These are phyloP conservation scores for Penicillium angulare DNA, from an alignment of 495 filamentous ascomycete species.

Conservation along the genomic window DNA sequence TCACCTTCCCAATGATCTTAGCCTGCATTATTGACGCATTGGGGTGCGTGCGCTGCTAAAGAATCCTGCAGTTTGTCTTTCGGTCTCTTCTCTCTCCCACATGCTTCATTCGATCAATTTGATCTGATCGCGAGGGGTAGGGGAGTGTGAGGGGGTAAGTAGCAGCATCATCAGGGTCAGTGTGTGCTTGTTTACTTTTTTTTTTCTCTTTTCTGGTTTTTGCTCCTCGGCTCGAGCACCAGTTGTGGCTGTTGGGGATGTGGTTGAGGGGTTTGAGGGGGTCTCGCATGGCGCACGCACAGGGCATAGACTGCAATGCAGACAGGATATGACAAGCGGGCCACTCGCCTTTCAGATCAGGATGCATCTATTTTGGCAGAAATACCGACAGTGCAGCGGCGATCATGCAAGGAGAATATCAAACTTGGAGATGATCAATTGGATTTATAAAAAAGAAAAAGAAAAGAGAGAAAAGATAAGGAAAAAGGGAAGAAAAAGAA, in stretches of 20 bases:
- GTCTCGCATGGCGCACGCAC: constrained; percentile 2
- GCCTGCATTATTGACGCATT: constrained; percentile 4
- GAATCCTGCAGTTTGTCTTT: not conserved
- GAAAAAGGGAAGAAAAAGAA: not conserved
- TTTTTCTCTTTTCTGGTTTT: not conserved
- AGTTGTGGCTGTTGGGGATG: constrained; percentile 1
- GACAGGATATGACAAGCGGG: constrained; percentile 19
- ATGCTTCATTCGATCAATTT: not conserved
- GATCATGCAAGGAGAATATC: constrained; percentile 21
- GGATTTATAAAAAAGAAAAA: not conserved
- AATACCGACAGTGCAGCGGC: constrained; percentile 4
- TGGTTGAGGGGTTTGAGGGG: not conserved
- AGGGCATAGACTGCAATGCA: constrained; percentile 13
- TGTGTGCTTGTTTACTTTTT: not conserved
- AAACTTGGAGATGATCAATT: not conserved
- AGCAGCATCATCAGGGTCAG: too few species aligned
- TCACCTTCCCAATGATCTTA: not conserved
- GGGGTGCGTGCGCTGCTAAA: too few species aligned
- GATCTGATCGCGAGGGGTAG: not conserved
- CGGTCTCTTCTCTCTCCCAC: not conserved
- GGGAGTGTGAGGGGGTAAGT: not conserved
- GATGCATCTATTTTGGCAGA: constrained; percentile 12
- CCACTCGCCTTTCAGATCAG: constrained; percentile 4
- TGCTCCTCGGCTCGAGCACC: not conserved
- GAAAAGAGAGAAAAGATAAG: not conserved